Conservation (phyloP, 768 basidiomycete species). For the Heimioporus sp. region DNA sequence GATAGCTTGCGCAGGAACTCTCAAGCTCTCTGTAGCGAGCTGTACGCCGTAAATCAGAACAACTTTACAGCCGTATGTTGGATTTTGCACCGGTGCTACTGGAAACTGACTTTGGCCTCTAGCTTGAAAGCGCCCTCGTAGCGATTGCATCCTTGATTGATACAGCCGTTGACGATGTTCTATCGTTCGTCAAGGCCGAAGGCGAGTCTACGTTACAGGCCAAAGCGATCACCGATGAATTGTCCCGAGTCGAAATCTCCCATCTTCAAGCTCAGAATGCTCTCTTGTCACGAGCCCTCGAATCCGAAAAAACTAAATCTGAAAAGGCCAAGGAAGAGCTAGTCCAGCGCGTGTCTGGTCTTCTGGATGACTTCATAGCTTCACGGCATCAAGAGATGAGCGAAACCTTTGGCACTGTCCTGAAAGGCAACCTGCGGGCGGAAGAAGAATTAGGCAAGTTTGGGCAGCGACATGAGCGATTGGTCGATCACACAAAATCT, state of each 20-base stretch:
- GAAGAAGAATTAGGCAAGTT: conserved; percentile 51
- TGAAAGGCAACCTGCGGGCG: conserved; percentile 53
- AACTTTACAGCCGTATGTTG: conserved; percentile 46
- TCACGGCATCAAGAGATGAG: conserved; percentile 66
- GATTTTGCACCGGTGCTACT: not conserved
- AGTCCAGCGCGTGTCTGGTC: conserved; percentile 67
- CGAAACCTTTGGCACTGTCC: conserved; percentile 52
- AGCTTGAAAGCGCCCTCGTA: conserved; percentile 58
- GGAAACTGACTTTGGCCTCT: conserved; percentile 7
- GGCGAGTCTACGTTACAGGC: conserved; percentile 48
- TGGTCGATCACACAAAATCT: conserved; percentile 40
- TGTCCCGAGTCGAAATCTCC: conserved; percentile 51
- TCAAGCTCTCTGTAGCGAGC: conserved; percentile 45
- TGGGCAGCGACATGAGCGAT: conserved; percentile 45
- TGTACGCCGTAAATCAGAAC: conserved; percentile 41
- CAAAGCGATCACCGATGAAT: conserved; percentile 45
- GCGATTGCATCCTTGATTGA: conserved; percentile 61
- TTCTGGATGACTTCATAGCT: conserved; percentile 68
- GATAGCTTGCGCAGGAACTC: conserved; percentile 48
- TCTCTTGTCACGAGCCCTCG: conserved; percentile 56
- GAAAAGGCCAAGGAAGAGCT: conserved; percentile 71
- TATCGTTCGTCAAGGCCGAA: conserved; percentile 56
- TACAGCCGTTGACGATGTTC: conserved; percentile 53
- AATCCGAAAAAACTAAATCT: conserved; percentile 62
- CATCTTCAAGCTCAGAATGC: conserved; percentile 73